Base-by-base conservation (phyloP, 192 early-diverging fungal genomes). In the Coemansia sp. region DNA sequence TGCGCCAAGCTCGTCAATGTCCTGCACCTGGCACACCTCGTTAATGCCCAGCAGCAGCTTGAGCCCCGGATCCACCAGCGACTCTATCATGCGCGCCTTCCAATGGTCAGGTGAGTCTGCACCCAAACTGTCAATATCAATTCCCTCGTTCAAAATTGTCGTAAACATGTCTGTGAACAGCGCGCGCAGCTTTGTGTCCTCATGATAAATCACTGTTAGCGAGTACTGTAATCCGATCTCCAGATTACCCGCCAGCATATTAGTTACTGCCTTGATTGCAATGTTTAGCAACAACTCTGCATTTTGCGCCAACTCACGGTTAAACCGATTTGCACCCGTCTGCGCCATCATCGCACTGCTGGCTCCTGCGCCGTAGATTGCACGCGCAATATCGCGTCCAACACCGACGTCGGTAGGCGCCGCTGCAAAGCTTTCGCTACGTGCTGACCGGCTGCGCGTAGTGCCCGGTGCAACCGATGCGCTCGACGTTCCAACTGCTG, bases 111-210 rank as follows among this genome's bases (percentile, higher is more conserved):
- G 88, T 19, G 81, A 86, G 74, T 87, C 93, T 75, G 86, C 90
- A 27, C 83, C 88, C 61, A 98, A 72, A 0, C 87, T 89, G 32
- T 89, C 91, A 67, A 91, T 91, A 61, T 93, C 90, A n/a, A 88
- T 88, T n/a, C 93, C 96, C 74, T 88, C 80, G 60, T 93, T 90
- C 52, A 98, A 76, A 54, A 97, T 89, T 61, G 96, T 93, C 24
- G 94, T 95, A 46, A 98, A 78, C 30, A 98, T 94, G 55, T 94
- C 88, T 74, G 94, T 94, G 67, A 97, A 98, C 23, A 94, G 87
- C 0, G 92, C 89, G 20, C 96, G 86, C 57, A 91, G 93, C 66
- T 90, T 88, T 17, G 88, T 85, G 74, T 97, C 94, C 73, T 94
- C 94, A 72, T 96, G 91, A 64, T 96, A 97, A 14, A 88, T 91